phyloP scores from a whole-genome alignment of 2,329 filamentous ascomycete genomes.

The Phialophora chinensis region DNA sequence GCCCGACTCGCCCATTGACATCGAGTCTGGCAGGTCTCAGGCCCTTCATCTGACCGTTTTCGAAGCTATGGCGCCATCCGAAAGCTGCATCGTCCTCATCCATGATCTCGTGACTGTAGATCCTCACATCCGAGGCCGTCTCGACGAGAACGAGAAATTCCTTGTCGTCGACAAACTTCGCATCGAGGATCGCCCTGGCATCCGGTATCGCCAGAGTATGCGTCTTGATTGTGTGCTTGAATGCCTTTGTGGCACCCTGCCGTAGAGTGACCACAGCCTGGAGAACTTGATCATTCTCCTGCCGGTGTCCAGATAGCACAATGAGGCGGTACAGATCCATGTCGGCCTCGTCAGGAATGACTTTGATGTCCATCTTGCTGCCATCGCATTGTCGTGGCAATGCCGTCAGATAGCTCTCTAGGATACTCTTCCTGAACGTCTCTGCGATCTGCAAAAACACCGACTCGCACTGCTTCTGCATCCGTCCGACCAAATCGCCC shows the following conservation, averaged over 20 bases:
- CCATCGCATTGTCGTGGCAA: constrained; percentile 21
- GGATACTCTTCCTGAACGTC: constrained; percentile 70
- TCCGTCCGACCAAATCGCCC: constrained; percentile 66
- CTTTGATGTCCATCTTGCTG: constrained; percentile 23
- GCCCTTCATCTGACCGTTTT: constrained; percentile 49
- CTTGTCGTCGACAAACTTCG: constrained; percentile 71
- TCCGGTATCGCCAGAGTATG: constrained; percentile 34
- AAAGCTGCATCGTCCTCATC: constrained; percentile 32
- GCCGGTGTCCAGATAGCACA: constrained; percentile 10
- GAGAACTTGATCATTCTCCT: constrained; percentile 13
- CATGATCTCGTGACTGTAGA: constrained; percentile 22
- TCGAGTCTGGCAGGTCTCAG: constrained; percentile 55
- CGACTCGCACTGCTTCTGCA: constrained; percentile 63
- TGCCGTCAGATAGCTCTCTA: constrained; percentile 53
- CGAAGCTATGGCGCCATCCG: constrained; percentile 56
- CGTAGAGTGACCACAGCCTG: constrained; percentile 18
- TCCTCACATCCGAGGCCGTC: constrained; percentile 34
- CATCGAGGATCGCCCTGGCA: constrained; percentile 60
- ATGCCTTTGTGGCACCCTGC: constrained; percentile 22
- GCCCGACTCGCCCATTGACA: constrained; percentile 61
- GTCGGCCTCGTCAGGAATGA: constrained; percentile 30
- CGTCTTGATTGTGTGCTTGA: constrained; percentile 12
- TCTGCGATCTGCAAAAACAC: constrained; percentile 73
- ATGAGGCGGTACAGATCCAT: constrained; percentile 24
- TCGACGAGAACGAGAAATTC: constrained; percentile 65